Evolutionary conservation across 257 asterid genomes (phyloP), one percentile per base, ranked within the genome.

Genomic region (Nicotiana noctiflora): DNA sequence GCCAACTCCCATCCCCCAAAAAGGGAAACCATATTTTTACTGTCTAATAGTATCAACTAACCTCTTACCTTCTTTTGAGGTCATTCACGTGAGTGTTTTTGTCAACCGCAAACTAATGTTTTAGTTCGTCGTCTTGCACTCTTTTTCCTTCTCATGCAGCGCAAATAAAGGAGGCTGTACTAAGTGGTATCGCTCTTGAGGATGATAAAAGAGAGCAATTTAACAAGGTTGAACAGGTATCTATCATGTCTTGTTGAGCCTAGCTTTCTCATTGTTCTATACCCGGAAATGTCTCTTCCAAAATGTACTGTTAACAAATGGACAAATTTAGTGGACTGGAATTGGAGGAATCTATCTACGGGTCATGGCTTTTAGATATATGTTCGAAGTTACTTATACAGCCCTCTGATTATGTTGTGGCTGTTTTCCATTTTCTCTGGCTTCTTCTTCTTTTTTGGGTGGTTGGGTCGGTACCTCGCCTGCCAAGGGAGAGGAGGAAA

Each of bases 161-260:
- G 19, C 91, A 90, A 86, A 84, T 96, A 84, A 94, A 86, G 98
- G 97, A 94, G 86, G 99, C 99, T 82, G 91, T 92, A 83, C 86
- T 96, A 80, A 94, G 84, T 84, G 99, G 99, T 67, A 84, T 96
- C 87, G 92, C 97, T 9, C 99, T 96, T 85, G 98, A 92, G 79
- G 97, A 91, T 87, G 98, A 89, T 80, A 89, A 94, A 83, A 90
- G 98, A 78, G 97, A 91, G 83, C 88, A 88, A 82, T 96, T 96
- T 86, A 96, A 96, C 90, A 89, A 90, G 85, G 92, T 94, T 83
- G 90, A 96, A 83, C 98, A 96, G 98, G 99, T 96, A 74, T 75
- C 44, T 13, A 18, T 6, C 23, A 21, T 49, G n/a, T 74, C 78
- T 74, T 74, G 15, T 49, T 74, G 61, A 23, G 49, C 59, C 15